Base-by-base conservation (phyloP, 768 basidiomycete species). In the Lyophyllum atratum region DNA sequence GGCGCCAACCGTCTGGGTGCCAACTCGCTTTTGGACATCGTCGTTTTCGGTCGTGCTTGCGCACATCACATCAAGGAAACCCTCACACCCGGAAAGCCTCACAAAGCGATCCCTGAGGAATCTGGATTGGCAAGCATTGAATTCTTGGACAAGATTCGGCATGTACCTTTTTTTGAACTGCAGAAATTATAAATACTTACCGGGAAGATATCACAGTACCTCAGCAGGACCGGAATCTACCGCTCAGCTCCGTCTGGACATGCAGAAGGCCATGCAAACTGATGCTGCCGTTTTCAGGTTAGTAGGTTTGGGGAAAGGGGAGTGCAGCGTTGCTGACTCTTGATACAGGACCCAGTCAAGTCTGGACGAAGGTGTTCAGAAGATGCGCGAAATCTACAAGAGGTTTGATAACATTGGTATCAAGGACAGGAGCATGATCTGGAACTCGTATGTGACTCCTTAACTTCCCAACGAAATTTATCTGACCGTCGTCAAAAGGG, bases 1-100 rank as follows among this genome's bases (percentile, higher is more conserved):
- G 97, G 97, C 61, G 97, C 97, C 62, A 99, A 99, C 80, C 95
- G 97, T 74, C 90, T 99, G 52, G 97, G 97, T 66, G 97, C 97
- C 70, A 99, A 99, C 83, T 99, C 97, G 21, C 87, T 99, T 25
- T 80, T 99, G 64, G 97, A 98, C 72, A 97, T 98, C 64, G 97
- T 98, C 72, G 97, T 98, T 63, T 99, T 98, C 67, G 97, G 97
- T 65, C 95, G 97, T 73, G 96, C 97, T n/a, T 95, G 92, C 66
- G 96, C 97, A 25, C 92, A 97, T 74, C 97, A 98, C 76, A 98
- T 98, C 71, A 87, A 86, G 64, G 93, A 96, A 54, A 98, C 82
- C 40, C 81, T 93, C 56, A 86, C 88, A 17, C 93, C 95, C 40
- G 93, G 94, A 55, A 92, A 89, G 69, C 85, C 94, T 10, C 97